Percentiles rank a stretch among this genome's conserved stretches.
Evolutionary conservation across 2,329 filamentous ascomycete genomes (phyloP).

Genomic region (Fonsecaea monophora): DNA sequence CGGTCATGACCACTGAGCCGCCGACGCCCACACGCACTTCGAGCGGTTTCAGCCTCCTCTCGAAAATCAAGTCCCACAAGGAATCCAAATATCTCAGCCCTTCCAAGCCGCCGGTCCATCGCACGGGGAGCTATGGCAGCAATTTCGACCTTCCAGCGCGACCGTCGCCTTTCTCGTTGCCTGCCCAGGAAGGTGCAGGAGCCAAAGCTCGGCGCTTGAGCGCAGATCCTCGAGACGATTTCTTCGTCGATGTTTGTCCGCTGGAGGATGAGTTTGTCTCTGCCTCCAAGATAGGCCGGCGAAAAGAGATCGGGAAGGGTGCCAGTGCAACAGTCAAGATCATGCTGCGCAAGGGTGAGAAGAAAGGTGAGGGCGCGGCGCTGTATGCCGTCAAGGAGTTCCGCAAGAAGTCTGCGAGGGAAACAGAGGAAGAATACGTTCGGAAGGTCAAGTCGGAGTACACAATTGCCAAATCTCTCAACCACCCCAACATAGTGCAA

Average conservation of each 20-base stretch:
- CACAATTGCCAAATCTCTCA: constrained; percentile 81
- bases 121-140: constrained; percentile 30
- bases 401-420: constrained; percentile 71
- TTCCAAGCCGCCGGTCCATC: constrained; percentile 10
- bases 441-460: constrained; percentile 92
- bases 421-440: constrained; percentile 76
- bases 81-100: constrained; percentile 28
- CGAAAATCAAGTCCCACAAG: constrained; percentile 35
- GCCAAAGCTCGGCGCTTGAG: constrained; percentile 81
- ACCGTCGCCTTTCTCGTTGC: constrained; percentile 52
- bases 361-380: constrained; percentile 55
- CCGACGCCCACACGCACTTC: constrained; percentile 27
- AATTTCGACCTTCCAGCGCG: constrained; percentile 14
- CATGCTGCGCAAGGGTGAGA: constrained; percentile 73
- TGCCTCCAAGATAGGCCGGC: constrained; percentile 72
- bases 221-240: constrained; percentile 74
- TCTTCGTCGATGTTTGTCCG: constrained; percentile 73
- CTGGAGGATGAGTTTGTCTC: constrained; percentile 74
- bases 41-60: constrained; percentile 31
- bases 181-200: constrained; percentile 73
- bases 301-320: constrained; percentile 80
- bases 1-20: constrained; percentile 29
- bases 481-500: constrained; percentile 87
- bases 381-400: constrained; percentile 89
- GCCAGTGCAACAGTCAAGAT: constrained; percentile 82